Evolutionary conservation across 495 filamentous ascomycete species (phyloP), one percentile per base, ranked within the genome.

Genomic region (Talaromyces thailandensis): DNA sequence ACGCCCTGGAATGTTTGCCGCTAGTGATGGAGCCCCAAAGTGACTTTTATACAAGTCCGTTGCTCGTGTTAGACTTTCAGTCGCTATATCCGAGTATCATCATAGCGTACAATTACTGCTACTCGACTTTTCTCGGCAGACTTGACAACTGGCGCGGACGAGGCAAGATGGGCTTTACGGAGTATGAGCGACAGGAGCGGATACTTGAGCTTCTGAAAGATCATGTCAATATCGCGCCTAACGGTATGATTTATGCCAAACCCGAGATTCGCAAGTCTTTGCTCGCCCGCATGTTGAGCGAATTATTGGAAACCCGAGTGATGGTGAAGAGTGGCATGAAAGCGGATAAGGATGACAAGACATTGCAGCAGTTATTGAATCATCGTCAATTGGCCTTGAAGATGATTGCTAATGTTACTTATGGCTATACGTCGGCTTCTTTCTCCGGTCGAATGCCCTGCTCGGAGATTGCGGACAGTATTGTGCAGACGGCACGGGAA

Each of bases 321-420:
- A 98, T 98, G 94, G 91, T 98, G 53, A 98, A 98, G 76, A 88
- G 84, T 62, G 94, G 94, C 24, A 98, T 98, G 95, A 96, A 97
- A 71, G 74, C 84, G 60, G 90, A 96, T 73, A 96, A 93, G 71
- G 87, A 96, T 64, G 94, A 98, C 75, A 92, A 85, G 66, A 82
- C 84, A 1, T 71, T 98, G 24, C 92, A 98, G 69, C 85, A 88
- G 56, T 84, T 97, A 14, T 82, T 98, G 8, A 94, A 98, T 79
- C 96, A 96, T 71, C 79, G 95, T 68, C 94, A 98, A 66, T 76
- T 98, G 1, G 94, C 94, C 1, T 82, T 98, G n/a, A 98, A 98
- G 70, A 81, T 98, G 14, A 92, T 97, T 51, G 95, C 94, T 6
- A 98, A 98, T 66, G 94, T 98, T 63, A 98, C 95, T 0, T 98